Evolutionary conservation across 345 rosid genomes (phyloP), one percentile per base, ranked within the genome.

Genomic region (Acer saccharum): DNA sequence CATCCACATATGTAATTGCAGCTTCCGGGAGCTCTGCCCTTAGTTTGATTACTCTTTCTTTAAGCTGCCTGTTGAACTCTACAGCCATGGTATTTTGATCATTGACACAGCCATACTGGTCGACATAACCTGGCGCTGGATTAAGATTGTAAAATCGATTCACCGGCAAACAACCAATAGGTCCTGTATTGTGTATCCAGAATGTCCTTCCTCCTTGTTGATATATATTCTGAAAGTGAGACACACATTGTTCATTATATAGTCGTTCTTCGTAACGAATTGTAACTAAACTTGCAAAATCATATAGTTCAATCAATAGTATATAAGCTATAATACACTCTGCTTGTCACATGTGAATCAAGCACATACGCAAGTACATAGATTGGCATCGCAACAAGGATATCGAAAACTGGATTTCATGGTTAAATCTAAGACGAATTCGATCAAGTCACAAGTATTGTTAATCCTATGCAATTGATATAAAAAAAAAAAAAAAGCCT

Each of bases 151-250:
- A 93, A 82, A 95, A 92, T 58, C 85, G 79, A 77, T 92, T 85
- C 62, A 90, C 92, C 0, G 99, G 96, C 87, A 95, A 81, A 85
- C 99, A 95, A 63, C 99, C 99, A 6, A 92, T 25, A 1, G 98
- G 99, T 11, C 96, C 98, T 0, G 97, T 95, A 84, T 95, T 95
- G 76, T 95, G 99, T 76, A 95, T 84, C 90, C 92, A 91, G 69
- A 91, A 91, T 66, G 91, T 29, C 77, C 92, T 85, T 35, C 90
- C 95, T 62, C 92, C 92, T 78, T 79, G 83, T 48, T 77, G 21
- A 80, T 91, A 83, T 44, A 91, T 65, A 60, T 84, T 79, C 91
- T 90, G 88, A 43, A 74, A 76, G 20, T 23, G 66, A 58, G 25
- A 54, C 25, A 29, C 11, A 25, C 14, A 72, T 32, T 44, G 62